phyloP scores from a whole-genome alignment of 768 basidiomycete genomes.

The Clitopilus passeckerianus region DNA sequence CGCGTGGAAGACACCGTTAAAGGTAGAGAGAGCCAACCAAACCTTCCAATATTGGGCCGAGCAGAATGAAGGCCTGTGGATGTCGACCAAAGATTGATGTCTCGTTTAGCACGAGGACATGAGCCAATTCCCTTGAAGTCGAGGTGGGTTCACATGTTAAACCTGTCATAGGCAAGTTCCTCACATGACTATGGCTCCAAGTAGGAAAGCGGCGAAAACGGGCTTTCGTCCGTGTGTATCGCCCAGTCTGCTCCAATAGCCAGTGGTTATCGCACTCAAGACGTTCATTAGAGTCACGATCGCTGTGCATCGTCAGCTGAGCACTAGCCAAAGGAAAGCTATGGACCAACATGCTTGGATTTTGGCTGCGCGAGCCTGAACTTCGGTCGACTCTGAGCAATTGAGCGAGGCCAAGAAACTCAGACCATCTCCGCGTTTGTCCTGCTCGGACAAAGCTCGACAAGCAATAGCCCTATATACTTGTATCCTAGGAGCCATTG shows the following conservation, averaged over 20 bases:
- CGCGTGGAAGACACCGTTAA: conserved; percentile 69
- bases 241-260: conserved; percentile 81
- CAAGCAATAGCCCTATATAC: conserved; percentile 79
- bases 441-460: conserved; percentile 34
- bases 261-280: conserved; percentile 78
- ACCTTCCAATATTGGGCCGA: conserved; percentile 79
- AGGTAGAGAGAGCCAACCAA: conserved; percentile 63
- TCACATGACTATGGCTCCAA: conserved; percentile 73
- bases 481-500: conserved; percentile 72
- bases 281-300: conserved; percentile 76
- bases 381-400: conserved; percentile 37
- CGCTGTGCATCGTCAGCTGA: conserved; percentile 23
- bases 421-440: conserved; percentile 12
- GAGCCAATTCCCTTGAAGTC: conserved; percentile 61
- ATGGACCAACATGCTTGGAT: conserved; percentile 56
- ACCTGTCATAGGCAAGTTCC: conserved; percentile 16
- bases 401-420: conserved; percentile 14
- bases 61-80: conserved; percentile 68
- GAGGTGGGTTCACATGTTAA: background rate
- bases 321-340: background rate
- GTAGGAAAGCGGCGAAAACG: conserved; percentile 59
- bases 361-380: conserved; percentile 64
- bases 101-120: conserved; percentile 72
- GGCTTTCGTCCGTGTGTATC: conserved; percentile 74
- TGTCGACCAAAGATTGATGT: conserved; percentile 38